These are phyloP conservation scores for Neoscytalidium dimidiatum DNA, from an alignment of 2,329 filamentous ascomycete species.

Conservation along the genomic window DNA sequence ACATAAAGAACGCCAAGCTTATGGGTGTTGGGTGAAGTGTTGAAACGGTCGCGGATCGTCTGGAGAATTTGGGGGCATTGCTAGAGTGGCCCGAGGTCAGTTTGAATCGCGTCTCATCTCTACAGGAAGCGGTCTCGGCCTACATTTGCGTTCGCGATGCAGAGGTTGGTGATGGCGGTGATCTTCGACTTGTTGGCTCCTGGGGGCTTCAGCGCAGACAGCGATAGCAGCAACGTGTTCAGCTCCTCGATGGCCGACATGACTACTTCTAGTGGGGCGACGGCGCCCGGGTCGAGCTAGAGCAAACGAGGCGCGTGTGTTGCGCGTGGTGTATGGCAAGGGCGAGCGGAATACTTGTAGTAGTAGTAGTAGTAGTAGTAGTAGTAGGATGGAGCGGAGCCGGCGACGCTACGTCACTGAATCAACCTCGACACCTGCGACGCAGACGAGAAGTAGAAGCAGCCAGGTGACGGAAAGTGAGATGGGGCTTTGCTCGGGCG, in stretches of 20 bases:
- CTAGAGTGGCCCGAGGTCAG: slow-evolving; percentile 51
- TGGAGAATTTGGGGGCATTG: slow-evolving; percentile 93
- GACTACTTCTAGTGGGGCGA: slow-evolving; percentile 26
- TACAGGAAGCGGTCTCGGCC: slow-evolving; percentile 8
- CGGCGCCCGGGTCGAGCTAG: slow-evolving; percentile 10
- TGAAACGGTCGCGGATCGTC: slow-evolving; percentile 96
- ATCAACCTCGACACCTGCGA: slow-evolving; percentile 16
- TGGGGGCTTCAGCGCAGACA: slow-evolving; percentile 87
- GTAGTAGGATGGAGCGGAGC: slow-evolving; percentile 3
- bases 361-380: background rate
- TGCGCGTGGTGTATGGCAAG: slow-evolving; percentile 5
- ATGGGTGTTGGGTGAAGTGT: slow-evolving; percentile 90
- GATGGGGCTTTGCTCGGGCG: slow-evolving; percentile 7
- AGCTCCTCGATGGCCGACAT: slow-evolving; percentile 84
- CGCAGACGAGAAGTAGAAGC: slow-evolving; percentile 13
- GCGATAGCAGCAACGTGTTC: slow-evolving; percentile 85
- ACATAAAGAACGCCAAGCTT: slow-evolving; percentile 99
- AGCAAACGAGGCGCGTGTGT: slow-evolving; percentile 9
- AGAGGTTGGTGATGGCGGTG: slow-evolving; percentile 80
- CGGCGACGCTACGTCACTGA: slow-evolving; percentile 20
- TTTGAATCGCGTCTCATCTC: slow-evolving; percentile 66
- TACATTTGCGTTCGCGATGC: slow-evolving; percentile 55
- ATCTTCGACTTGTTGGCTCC: slow-evolving; percentile 95
- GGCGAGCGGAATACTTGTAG: slow-evolving; percentile 8
- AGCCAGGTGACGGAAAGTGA: slow-evolving; percentile 7